phyloP scores from a whole-genome alignment of 768 basidiomycete genomes.

The Hygrocybe punicea region DNA sequence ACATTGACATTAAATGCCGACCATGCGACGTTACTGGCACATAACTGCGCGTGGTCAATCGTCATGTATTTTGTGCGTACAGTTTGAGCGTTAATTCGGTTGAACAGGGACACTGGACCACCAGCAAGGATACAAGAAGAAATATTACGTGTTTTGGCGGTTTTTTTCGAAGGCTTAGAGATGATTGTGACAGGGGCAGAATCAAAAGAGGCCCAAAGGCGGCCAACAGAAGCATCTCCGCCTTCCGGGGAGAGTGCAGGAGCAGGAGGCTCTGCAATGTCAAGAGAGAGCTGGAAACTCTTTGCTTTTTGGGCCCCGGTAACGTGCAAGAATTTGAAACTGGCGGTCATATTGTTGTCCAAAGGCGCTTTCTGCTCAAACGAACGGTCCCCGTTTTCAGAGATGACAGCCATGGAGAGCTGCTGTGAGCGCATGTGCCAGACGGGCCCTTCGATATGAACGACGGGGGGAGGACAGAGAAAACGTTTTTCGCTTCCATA shows the following conservation, averaged over 20 bases:
- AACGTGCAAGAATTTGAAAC: slow-evolving; percentile 90
- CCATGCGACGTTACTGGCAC: slow-evolving; percentile 90
- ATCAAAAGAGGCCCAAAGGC: slow-evolving; percentile 87
- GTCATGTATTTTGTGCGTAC: slow-evolving; percentile 98
- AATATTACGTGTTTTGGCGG: slow-evolving; percentile 90
- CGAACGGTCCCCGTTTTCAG: slow-evolving; percentile 77
- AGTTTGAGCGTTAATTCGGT: slow-evolving; percentile 94
- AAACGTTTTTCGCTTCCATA: slow-evolving; percentile 95
- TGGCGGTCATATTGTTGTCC: slow-evolving; percentile 80
- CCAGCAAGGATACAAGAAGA: slow-evolving; percentile 87
- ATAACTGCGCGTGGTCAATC: slow-evolving; percentile 76
- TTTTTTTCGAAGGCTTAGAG: slow-evolving; percentile 96
- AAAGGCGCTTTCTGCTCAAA: slow-evolving; percentile 81
- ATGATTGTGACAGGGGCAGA: slow-evolving; percentile 92
- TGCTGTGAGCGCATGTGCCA: slow-evolving; percentile 80
- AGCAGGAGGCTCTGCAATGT: slow-evolving; percentile 73
- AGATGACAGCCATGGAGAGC: slow-evolving; percentile 81
- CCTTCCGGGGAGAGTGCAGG: slow-evolving; percentile 46
- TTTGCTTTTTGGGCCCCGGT: slow-evolving; percentile 86
- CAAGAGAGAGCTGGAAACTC: slow-evolving; percentile 81
- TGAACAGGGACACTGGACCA: slow-evolving; percentile 89
- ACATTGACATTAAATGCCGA: slow-evolving; percentile 94
- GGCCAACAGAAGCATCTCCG: slow-evolving; percentile 50
- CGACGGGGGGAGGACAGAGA: slow-evolving; percentile 88
- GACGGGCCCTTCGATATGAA: slow-evolving; percentile 86